Evolutionary conservation across 192 early-diverging fungal genomes (phyloP), one percentile per base, ranked within the genome.

Genomic region (Podila minutissima): DNA sequence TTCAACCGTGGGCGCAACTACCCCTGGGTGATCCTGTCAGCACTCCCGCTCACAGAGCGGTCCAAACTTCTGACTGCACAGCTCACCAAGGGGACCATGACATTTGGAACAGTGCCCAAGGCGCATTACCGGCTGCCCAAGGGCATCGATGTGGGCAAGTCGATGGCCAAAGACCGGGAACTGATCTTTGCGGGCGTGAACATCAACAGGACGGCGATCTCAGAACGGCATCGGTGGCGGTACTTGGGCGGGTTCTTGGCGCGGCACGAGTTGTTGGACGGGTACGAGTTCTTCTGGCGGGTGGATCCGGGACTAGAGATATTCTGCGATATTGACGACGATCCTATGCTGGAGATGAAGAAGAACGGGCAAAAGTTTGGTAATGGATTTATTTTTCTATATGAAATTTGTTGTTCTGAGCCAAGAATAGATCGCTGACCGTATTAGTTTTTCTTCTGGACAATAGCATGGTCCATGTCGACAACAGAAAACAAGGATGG

Each of bases 1-100:
- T 93, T 93, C 66, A 94, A 94, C 65, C 69, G 82, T 7, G 63
- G 60, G 32, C 87, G 87, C 49, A 83, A 91, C 48, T 94, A 94
- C 72, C 93, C 93, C 10, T 94, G 93, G 74, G 51, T 94, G 37
- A 88, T 94, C 48, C 82, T 94, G 0, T 92, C 94, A 71, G 88
- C 91, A 60, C 65, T 85, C 58, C 91, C 90, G 5, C 92, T 94
- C 58, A 69, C 88, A 10, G 64, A 86, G 0, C 67, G 85, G 29
- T 92, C 94, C 66, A 87, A 83, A 82, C 71, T 60, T 10, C 60
- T 65, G 9, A 69, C 87, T 0, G 69, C 74, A 0, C 71, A 75
- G 0, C 82, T 85, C 28, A 84, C 89, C 5, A 83, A 76, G 1
- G 67, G 58, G 0, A 75, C 74, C 22, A 85, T 88, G 32, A 87